Conservation (phyloP, 2,329 filamentous ascomycete species). For the Colletotrichum euphorbiae region DNA sequence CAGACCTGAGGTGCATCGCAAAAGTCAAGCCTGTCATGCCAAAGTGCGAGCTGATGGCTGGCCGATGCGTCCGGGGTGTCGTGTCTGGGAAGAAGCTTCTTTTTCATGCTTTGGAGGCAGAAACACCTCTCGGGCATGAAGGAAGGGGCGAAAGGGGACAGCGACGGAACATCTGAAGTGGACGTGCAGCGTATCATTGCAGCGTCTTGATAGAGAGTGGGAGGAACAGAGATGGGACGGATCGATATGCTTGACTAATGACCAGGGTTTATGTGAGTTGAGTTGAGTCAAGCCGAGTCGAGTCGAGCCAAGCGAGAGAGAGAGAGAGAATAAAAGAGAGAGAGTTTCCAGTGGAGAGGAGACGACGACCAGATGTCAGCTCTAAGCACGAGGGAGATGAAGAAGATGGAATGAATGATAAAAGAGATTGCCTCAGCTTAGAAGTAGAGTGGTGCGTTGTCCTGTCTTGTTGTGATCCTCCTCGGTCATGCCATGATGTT, state of each 20-base stretch:
- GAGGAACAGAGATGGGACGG: conserved; percentile 33
- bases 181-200: conserved; percentile 7
- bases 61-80: conserved; percentile 33
- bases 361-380: background rate
- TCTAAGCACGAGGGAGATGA: background rate
- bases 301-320: background rate
- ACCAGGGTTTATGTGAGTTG: conserved; percentile 4
- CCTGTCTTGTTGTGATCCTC: background rate
- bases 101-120: conserved; percentile 34
- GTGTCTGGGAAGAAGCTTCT: conserved; percentile 31
- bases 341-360: background rate
- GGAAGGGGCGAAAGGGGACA: conserved; percentile 11
- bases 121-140: conserved; percentile 32
- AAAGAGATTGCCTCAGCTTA: conserved; percentile 1
- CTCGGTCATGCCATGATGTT: background rate
- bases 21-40: conserved; percentile 35
- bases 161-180: conserved; percentile 30
- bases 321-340: too few relatives aligned
- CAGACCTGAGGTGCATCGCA: conserved; percentile 28
- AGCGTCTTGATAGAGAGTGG: background rate
- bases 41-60: conserved; percentile 16
- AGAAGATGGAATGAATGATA: background rate
- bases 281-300: background rate
- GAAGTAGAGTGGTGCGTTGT: background rate
- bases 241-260: background rate